Evolutionary conservation across 1,284 basidiomycete genomes (phyloP), one percentile per base, ranked within the genome.

Genomic region (Puccinia horiana): DNA sequence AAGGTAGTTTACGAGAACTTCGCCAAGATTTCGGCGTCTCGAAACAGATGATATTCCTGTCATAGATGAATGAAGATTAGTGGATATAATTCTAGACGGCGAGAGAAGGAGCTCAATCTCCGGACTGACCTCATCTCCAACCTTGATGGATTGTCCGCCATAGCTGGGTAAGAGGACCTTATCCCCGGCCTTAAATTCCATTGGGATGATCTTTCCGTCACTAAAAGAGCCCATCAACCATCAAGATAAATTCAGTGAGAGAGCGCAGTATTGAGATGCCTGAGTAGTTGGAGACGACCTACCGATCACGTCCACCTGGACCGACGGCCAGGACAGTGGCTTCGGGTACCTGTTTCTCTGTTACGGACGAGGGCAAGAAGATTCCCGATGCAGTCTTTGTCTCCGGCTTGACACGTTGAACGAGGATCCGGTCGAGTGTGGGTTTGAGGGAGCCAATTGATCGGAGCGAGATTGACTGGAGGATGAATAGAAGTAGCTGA

Each of bases 241-340:
- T 37, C 29, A 56, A 58, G 32, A 37, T 69, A 16, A 37, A 37
- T 35, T 23, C n/a, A 72, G n/a, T n/a, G n/a, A 72, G 35, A 72
- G 35, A 72, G 23, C 12, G 23, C 26, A 47, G 47, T 3, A 72
- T 37, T 8, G 9, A 18, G 18, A 47, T 37, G n/a, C 4, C 6
- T 52, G 32, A 12, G 40, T n/a, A 75, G 32, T 52, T 20, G n/a
- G 3, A 20, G 11, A 49, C 18, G 16, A 8, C 69, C 9, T 61
- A 80, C 78, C 94, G 94, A 89, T 93, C 91, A 42, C 92, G 92
- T 40, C 93, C 93, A 72, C 96, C 96, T 67, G 96, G 96, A 78
- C 96, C 96, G 81, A 94, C 93, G 58, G 96, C 94, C 87, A 98
- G 93, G 86, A 98, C 96, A 76, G 94, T 96, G 5, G 95, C 96